phyloP scores from a whole-genome alignment of 192 early-diverging fungal genomes.

The Dissophora ornata region DNA sequence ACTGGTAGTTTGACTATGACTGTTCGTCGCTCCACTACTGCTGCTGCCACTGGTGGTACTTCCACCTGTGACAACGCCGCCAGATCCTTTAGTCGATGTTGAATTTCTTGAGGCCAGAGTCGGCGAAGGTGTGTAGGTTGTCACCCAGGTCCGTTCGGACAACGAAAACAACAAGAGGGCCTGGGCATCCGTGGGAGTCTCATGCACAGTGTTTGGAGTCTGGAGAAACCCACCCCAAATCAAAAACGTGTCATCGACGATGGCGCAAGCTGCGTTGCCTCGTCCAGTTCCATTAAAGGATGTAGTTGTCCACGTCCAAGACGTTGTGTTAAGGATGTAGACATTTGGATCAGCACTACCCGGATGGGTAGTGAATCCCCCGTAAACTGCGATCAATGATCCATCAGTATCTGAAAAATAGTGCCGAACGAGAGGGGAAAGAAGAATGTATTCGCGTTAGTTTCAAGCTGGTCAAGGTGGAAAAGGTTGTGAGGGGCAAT shows the following conservation, averaged over 20 bases:
- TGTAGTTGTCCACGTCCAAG: constrained; percentile 40
- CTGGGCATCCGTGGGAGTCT: constrained; percentile 12
- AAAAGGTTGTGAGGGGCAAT: too few relatives aligned
- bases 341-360: constrained; percentile 20
- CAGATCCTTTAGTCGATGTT: neutral
- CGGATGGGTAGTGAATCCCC: constrained; percentile 20
- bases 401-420: constrained; percentile 28
- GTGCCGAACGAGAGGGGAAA: neutral
- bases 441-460: neutral
- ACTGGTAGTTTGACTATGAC: too few relatives aligned
- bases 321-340: constrained; percentile 24
- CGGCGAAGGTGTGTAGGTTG: constrained; percentile 33
- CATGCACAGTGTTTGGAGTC: constrained; percentile 14
- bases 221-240: constrained; percentile 42
- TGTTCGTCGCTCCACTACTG: neutral
- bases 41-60: neutral
- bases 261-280: constrained; percentile 27
- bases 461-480: too few relatives aligned
- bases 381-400: constrained; percentile 28
- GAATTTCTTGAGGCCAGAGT: neutral
- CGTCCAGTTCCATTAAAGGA: constrained; percentile 5
- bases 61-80: neutral
- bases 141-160: constrained; percentile 6
- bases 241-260: constrained; percentile 34
- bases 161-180: constrained; percentile 26